These are phyloP conservation scores for Rhizophagus sp. DNA, from an alignment of 192 early-diverging fungal species.

Conservation along the genomic window DNA sequence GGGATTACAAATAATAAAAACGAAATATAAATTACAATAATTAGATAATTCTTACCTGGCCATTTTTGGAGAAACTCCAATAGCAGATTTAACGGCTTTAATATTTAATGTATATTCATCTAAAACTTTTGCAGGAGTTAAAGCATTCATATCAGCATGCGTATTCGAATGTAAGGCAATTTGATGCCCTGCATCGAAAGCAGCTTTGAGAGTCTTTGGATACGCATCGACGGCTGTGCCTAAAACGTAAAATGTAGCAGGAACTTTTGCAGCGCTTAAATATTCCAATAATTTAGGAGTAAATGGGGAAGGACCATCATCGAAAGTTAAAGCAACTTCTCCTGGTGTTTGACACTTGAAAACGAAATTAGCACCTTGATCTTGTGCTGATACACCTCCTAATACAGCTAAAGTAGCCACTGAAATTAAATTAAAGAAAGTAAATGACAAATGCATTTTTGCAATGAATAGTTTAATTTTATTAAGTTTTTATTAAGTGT, in stretches of 20 bases:
- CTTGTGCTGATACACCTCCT: not conserved
- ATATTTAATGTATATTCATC: not conserved
- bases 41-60: not conserved
- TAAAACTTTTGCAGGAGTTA: not conserved
- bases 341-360: constrained; percentile 37
- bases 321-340: constrained; percentile 50
- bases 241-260: constrained; percentile 1
- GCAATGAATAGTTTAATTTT: no score
- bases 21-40: not conserved
- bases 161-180: constrained; percentile 60
- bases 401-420: not conserved
- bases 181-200: constrained; percentile 51
- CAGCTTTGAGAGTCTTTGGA: not conserved
- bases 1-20: not conserved
- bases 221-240: not conserved
- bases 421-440: not conserved
- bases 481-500: no score
- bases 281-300: constrained; percentile 10
- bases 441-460: no score
- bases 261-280: not conserved
- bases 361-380: not conserved
- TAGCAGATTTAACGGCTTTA: not conserved
- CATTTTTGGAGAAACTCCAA: not conserved
- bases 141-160: constrained; percentile 49
- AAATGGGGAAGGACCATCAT: constrained; percentile 44